Evolutionary conservation across 495 filamentous ascomycete genomes (phyloP), one percentile per base, ranked within the genome.

Genomic region (Annulohypoxylon stygium): DNA sequence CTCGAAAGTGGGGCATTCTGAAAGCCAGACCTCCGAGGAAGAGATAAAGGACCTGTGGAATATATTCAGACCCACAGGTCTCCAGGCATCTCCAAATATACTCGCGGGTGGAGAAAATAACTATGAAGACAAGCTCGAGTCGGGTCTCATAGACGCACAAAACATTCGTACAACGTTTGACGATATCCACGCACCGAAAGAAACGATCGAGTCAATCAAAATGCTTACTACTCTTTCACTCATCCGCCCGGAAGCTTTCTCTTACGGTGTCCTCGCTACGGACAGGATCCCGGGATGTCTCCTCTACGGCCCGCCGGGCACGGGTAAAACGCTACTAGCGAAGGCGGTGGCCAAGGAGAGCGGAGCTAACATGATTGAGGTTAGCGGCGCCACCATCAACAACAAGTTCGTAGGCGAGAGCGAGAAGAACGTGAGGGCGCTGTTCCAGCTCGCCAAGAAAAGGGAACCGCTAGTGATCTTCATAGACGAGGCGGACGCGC

Each of bases 331-430:
- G 1, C 85, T 98, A 0, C 88, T 99, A 14, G 96, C 95, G 6
- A 98, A 97, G 84, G 96, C 96, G 0, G 94, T 99, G 2, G 96
- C 96, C 6, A 97, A 97, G 73, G 94, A 98, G 78, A 94, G 91
- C 71, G 93, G 94, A 23, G 95, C 94, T 0, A 96, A 92, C 26
- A 93, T 89, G 74, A 84, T 90, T 57, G 86, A 88, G 75, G 81
- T 90, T 48, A 83, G 81, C 50, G 86, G 84, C 0, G 85, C 86
- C 8, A 91, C 93, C 70, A 90, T 99, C 71, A 95, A 96, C 78
- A 93, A 98, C 79, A 98, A 95, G 90, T 99, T 92, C 76, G 93
- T 98, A 7, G 96, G 96, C 36, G 93, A 98, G 81, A 92, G 92
- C 55, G 96, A 99, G 84, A 98, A 98, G 87, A 98, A 97, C 78